Conservation (phyloP, 192 early-diverging fungal genomes). For the Jimgerdemannia lactiflua region DNA sequence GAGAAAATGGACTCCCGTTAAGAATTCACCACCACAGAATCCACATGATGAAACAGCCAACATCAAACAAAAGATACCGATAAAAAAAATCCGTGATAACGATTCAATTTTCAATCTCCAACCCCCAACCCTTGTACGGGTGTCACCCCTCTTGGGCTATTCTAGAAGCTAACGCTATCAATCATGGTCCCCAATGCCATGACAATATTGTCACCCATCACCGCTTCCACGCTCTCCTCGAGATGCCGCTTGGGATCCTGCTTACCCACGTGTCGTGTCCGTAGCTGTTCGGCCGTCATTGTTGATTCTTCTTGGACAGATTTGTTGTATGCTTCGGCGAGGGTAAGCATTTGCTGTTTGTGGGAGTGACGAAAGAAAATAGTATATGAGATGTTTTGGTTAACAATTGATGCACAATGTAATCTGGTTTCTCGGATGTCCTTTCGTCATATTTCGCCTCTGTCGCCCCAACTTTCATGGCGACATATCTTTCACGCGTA, state of each 20-base stretch:
- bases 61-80: too few relatives aligned
- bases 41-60: too few relatives aligned
- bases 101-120: neutral
- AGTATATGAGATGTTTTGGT: neutral
- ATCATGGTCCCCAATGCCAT: conserved; percentile 92
- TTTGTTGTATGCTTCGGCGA: conserved; percentile 97
- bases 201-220: conserved; percentile 97
- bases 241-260: conserved; percentile 99
- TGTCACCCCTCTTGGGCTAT: neutral
- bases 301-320: conserved; percentile 96
- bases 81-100: too few relatives aligned
- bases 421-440: too few relatives aligned
- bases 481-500: too few relatives aligned
- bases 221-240: conserved; percentile 86
- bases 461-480: too few relatives aligned
- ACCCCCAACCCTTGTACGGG: neutral
- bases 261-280: conserved; percentile 99
- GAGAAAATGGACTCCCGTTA: too few relatives aligned
- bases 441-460: too few relatives aligned
- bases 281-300: conserved; percentile 90
- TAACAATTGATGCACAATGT: neutral
- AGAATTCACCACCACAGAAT: too few relatives aligned
- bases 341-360: conserved; percentile 73
- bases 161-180: conserved; percentile 67
- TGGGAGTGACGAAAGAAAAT: neutral